These are phyloP conservation scores for Xerocomellus dryophilus DNA, from an alignment of 768 basidiomycete species.

Conservation along the genomic window DNA sequence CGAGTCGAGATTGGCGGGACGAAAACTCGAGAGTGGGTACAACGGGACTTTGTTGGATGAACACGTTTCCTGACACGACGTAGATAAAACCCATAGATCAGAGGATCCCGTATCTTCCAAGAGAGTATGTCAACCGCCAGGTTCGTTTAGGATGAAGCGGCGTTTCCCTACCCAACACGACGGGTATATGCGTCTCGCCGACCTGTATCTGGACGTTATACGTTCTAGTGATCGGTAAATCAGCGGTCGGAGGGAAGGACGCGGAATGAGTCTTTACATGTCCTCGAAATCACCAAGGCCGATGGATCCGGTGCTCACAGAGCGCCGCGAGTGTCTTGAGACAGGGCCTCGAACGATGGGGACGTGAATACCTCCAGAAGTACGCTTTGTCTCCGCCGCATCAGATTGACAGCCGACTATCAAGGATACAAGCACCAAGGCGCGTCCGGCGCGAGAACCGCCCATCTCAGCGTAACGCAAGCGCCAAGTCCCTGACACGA, in stretches of 20 bases:
- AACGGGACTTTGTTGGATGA: conserved; percentile 39
- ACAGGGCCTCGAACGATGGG: conserved; percentile 18
- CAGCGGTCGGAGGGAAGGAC: conserved; percentile 3
- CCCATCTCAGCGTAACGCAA: conserved; percentile 9
- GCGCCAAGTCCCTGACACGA: background rate
- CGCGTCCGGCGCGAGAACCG: conserved; percentile 1
- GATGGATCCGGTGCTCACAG: conserved; percentile 34
- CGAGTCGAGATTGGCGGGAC: conserved; percentile 44
- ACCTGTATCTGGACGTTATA: conserved; percentile 62
- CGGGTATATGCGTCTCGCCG: conserved; percentile 48
- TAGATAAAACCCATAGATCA: conserved; percentile 71
- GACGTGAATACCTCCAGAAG: conserved; percentile 23
- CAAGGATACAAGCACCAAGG: conserved; percentile 7
- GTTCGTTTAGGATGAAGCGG: background rate
- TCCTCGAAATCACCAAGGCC: conserved; percentile 63
- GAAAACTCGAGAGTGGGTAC: conserved; percentile 50
- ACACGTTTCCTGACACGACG: conserved; percentile 46
- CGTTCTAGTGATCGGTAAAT: conserved; percentile 38
- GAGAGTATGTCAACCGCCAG: background rate
- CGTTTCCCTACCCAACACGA: conserved; percentile 54
- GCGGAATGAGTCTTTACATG: conserved; percentile 42
- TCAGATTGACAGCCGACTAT: background rate
- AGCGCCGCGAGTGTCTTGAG: conserved; percentile 4
- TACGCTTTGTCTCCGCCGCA: background rate
- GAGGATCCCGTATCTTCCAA: conserved; percentile 72